Percentiles rank a stretch among this genome's conserved stretches.
phyloP scores from a whole-genome alignment of 805 yeast genomes.

The Yamadazyma insecticola region DNA sequence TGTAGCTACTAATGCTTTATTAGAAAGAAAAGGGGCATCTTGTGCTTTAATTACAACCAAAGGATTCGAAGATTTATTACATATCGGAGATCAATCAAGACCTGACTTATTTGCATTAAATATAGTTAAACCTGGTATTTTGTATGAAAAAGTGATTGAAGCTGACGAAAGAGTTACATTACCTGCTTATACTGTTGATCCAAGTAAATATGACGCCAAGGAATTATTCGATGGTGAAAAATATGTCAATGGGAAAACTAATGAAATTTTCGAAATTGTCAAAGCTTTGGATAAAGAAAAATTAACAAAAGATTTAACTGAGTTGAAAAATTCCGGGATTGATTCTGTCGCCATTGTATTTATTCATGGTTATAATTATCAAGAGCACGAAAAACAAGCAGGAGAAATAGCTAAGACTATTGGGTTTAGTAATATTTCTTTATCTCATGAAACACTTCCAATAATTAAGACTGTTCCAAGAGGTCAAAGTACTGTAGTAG shows the following conservation, averaged over 20 bases:
- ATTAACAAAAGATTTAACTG: constrained; percentile 39
- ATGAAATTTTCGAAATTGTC: constrained; percentile 63
- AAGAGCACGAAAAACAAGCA: constrained; percentile 53
- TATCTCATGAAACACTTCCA: constrained; percentile 67
- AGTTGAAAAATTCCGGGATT: constrained; percentile 54
- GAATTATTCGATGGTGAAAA: constrained; percentile 20
- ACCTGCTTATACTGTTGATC: constrained; percentile 16
- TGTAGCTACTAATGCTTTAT: constrained; percentile 21
- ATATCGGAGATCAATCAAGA: constrained; percentile 18
- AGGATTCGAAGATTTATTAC: constrained; percentile 17
- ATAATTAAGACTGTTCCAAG: constrained; percentile 75
- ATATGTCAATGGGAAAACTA: constrained; percentile 55
- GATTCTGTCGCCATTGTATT: constrained; percentile 70
- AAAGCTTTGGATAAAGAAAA: constrained; percentile 45
- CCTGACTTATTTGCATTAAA: constrained; percentile 18
- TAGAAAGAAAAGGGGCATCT: constrained; percentile 17
- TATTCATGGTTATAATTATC: constrained; percentile 69
- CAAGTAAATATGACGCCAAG: constrained; percentile 13
- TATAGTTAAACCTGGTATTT: constrained; percentile 14
- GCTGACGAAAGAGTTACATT: constrained; percentile 18
- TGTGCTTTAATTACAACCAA: constrained; percentile 17
- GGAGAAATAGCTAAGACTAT: constrained; percentile 50
- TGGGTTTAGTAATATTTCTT: constrained; percentile 67
- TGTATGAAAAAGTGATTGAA: constrained; percentile 15
- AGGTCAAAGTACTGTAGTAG: constrained; percentile 76